Evolutionary conservation across 257 asterid genomes (phyloP).

Genomic region (Linaria vulgaris): DNA sequence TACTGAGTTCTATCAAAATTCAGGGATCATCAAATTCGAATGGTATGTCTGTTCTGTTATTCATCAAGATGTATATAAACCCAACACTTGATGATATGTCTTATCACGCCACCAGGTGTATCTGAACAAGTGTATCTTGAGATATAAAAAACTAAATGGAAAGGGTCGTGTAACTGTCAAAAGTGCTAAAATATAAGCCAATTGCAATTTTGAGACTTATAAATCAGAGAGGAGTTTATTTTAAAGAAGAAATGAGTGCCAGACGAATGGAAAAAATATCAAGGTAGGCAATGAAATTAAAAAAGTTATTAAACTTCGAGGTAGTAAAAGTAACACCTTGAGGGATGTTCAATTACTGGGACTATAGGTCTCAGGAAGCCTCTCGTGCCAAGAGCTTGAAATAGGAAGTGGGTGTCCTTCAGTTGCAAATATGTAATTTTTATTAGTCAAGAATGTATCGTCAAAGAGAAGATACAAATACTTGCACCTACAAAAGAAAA

Average conservation of each 20-base stretch:
- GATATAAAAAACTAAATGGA: too few species aligned
- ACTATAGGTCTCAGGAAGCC: slow-evolving; percentile 63
- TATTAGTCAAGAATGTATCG: slow-evolving; percentile 66
- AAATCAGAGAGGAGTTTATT: not conserved
- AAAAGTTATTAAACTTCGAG: slow-evolving; percentile 15
- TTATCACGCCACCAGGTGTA: too few species aligned
- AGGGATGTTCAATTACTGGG: slow-evolving; percentile 70
- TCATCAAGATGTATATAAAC: too few species aligned
- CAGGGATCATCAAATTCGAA: too few species aligned
- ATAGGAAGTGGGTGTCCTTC: slow-evolving; percentile 98
- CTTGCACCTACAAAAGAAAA: slow-evolving; percentile 66
- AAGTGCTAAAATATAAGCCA: not conserved
- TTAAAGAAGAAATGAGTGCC: not conserved
- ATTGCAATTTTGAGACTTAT: not conserved
- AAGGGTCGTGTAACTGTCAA: too few species aligned
- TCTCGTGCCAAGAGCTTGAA: slow-evolving; percentile 88
- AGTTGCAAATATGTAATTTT: slow-evolving; percentile 81
- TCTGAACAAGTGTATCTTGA: too few species aligned
- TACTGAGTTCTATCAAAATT: too few species aligned
- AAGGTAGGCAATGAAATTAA: not conserved
- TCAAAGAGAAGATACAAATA: slow-evolving; percentile 89
- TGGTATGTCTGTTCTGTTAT: too few species aligned
- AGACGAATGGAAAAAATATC: not conserved
- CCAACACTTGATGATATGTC: too few species aligned
- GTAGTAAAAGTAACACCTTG: slow-evolving; percentile 48